A percentile compares a stretch with the other conserved stretches of the same genome.
phyloP scores from a whole-genome alignment of 495 filamentous ascomycete species.

The Hyaloscypha bicolor region DNA sequence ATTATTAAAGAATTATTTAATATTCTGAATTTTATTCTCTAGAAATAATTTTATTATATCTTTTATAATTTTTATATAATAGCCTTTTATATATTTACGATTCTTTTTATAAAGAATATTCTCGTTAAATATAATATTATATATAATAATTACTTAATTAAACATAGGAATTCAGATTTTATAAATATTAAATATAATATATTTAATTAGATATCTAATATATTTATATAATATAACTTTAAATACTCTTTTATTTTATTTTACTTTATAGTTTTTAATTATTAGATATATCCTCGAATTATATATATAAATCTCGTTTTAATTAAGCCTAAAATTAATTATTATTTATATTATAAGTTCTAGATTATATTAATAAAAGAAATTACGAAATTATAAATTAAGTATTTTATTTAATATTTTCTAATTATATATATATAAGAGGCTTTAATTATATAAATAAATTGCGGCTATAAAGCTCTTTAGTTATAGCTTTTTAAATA shows the following conservation, averaged over 20 bases:
- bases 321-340: not conserved
- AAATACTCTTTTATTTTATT: no score
- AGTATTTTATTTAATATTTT: not conserved
- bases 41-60: no score
- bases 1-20: no score
- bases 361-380: not conserved
- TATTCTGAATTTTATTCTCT: no score
- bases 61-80: no score
- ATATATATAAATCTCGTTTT: not conserved
- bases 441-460: not conserved
- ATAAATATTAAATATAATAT: not conserved
- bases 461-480: not conserved
- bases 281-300: not conserved
- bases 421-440: not conserved
- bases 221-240: no score
- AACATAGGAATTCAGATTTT: not conserved
- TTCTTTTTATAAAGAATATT: no score
- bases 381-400: not conserved
- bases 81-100: no score
- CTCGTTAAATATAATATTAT: no score
- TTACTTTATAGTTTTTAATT: no score
- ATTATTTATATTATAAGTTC: not conserved
- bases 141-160: not conserved
- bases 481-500: not conserved
- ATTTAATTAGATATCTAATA: conserved; percentile 1